Evolutionary conservation across 2,329 filamentous ascomycete species (phyloP), one percentile per base, ranked within the genome.

Genomic region (Colletotrichum sp.): DNA sequence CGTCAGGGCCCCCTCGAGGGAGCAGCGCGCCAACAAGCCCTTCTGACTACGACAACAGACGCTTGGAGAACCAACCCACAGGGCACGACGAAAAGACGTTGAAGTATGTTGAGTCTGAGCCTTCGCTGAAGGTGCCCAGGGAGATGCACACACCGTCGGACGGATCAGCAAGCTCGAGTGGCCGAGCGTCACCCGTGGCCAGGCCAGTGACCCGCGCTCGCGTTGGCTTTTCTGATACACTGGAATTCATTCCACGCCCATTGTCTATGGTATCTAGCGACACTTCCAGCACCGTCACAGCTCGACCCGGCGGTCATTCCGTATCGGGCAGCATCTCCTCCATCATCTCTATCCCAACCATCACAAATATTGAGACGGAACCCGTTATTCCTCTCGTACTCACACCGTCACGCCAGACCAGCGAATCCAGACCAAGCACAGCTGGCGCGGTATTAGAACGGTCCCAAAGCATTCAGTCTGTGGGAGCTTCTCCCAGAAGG

Each of bases 261-360:
- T 86, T 98, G 21, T 98, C 96, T 3, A 88, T 96, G 24, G 92
- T 98, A 16, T 98, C 95, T 2, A 96, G 93, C 24, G 95, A 97
- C 82, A 95, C 95, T 0, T 93, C 95, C 62, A 96, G 93, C 81
- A 97, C 94, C 4, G 87, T 92, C 70, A 95, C 95, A 1, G 89
- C 93, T 21, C 90, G 92, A 30, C 90, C 90, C 5, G 91, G 77
- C 13, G 75, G 92, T 7, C 95, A 96, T 82, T 95, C 93, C 3
- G 89, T 95, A 39, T 94, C 94, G 30, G 94, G 93, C 73, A 98
- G 95, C 83, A 92, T 97, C 63, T 96, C 94, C 6, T 98, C 95
- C 0, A 88, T 96, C 57, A 88, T 95, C 6, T 95, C 94, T 67
- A 82, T 89, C 13, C 90, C 89, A 15, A 89, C 88, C 36, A 82